Evolutionary conservation across 1,139 yeast species (phyloP).

Genomic region (Candida glucosophila): DNA sequence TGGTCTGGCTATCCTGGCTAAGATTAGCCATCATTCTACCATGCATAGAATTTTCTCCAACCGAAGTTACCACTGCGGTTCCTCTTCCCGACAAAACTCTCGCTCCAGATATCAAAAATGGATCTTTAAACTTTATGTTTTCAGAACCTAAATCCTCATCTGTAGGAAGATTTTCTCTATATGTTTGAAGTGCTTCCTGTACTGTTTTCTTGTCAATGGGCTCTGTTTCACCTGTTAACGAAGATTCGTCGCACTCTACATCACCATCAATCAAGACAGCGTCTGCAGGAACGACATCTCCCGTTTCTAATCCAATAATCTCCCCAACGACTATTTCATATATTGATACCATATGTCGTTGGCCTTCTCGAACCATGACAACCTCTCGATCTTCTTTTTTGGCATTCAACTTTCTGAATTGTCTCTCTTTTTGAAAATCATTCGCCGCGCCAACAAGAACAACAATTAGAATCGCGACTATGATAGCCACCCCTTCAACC

Average conservation of each 20-base stretch:
- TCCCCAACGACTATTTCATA: conserved; percentile 84
- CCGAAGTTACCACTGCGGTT: conserved; percentile 77
- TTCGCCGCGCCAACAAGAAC: conserved; percentile 90
- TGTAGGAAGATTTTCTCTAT: conserved; percentile 19
- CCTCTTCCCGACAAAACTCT: conserved; percentile 83
- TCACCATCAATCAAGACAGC: conserved; percentile 68
- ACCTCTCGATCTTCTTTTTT: conserved; percentile 82
- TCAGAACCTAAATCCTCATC: conserved; percentile 44
- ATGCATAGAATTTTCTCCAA: conserved; percentile 80
- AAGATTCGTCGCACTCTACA: conserved; percentile 85
- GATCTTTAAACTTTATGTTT: conserved; percentile 47
- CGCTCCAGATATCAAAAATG: conserved; percentile 87
- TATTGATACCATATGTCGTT: conserved; percentile 60
- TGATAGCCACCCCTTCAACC: conserved; percentile 98
- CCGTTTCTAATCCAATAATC: conserved; percentile 73
- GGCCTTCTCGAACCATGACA: conserved; percentile 67
- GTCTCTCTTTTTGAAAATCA: conserved; percentile 94
- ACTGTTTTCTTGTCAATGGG: conserved; percentile 65
- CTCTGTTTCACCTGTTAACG: conserved; percentile 89
- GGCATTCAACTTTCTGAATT: conserved; percentile 78
- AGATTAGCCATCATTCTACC: conserved; percentile 87
- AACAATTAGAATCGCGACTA: conserved; percentile 84
- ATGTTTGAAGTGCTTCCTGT: conserved; percentile 31
- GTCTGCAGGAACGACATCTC: conserved; percentile 91
- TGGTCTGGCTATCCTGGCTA: conserved; percentile 64